A percentile compares a stretch with the other conserved stretches of the same genome.
Evolutionary conservation across 768 basidiomycete genomes (phyloP).

Genomic region (Russula abietina): DNA sequence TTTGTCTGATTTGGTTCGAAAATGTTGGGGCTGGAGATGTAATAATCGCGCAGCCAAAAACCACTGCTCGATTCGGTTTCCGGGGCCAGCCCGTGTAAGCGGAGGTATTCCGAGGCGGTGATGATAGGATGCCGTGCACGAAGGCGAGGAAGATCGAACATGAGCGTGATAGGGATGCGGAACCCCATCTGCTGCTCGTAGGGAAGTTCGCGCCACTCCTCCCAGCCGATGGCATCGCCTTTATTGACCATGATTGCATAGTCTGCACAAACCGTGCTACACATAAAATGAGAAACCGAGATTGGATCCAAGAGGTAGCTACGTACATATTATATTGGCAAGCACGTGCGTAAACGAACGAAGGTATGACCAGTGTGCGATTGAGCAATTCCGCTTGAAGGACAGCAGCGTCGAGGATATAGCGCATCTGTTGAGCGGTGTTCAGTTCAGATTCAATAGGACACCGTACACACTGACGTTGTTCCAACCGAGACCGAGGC

Average conservation of each 20-base stretch:
- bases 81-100: conserved; percentile 35
- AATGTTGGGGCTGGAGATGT: conserved; percentile 31
- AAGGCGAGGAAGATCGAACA: conserved; percentile 41
- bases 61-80: conserved; percentile 36
- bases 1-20: conserved; percentile 25
- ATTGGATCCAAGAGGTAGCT: conserved; percentile 11
- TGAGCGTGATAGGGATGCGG: conserved; percentile 34
- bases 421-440: conserved; percentile 35
- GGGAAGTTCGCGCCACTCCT: conserved; percentile 40
- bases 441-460: background rate
- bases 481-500: conserved; percentile 43
- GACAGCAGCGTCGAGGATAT: conserved; percentile 43
- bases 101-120: conserved; percentile 40
- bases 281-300: background rate
- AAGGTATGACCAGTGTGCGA: conserved; percentile 40
- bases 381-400: conserved; percentile 41
- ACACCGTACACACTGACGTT: conserved; percentile 34
- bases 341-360: conserved; percentile 42
- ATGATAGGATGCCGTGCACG: conserved; percentile 36
- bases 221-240: conserved; percentile 37
- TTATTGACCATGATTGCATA: conserved; percentile 42
- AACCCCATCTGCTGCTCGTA: conserved; percentile 35
- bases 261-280: conserved; percentile 36
- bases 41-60: conserved; percentile 35
- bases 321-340: conserved; percentile 40